Evolutionary conservation across 1,284 basidiomycete species (phyloP), one percentile per base, ranked within the genome.

Genomic region (Moesziomyces parantarcticus): DNA sequence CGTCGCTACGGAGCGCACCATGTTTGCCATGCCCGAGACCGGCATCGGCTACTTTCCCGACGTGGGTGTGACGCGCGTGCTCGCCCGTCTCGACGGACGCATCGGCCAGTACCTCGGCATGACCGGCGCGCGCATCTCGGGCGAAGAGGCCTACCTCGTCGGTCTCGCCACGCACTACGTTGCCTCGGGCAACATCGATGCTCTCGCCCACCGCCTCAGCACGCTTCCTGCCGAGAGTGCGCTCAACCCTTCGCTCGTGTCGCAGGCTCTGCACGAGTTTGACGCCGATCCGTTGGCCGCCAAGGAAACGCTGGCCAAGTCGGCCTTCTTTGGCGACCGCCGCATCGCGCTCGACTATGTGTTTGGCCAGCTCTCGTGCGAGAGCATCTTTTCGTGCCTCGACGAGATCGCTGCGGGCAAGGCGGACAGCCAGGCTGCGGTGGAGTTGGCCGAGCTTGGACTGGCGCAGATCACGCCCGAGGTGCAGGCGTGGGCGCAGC

Each of bases 21-120:
- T 83, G 45, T 80, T 80, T 40, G 92, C 94, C n/a, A 99, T 99
- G 96, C 97, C 97, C 36, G 82, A 83, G 63, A 81, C 80, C 10
- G 79, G 77, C n/a, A 83, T 83, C 43, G 82, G 82, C 39, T 83
- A 81, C 67, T 83, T 87, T 77, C 94, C 93, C 29, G 93, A 96
- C 84, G 96, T 99, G 50, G 97, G 97, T 39, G 92, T 92, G 43
- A 94, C 89, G 76, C 92, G 91, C 85, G 94, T 94, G 85, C 87
- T 99, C 54, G 90, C 94, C 26, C 89, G 91, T 75, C 86, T 99
- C 58, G 97, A 99, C 83, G 97, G 97, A 16, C 88, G 92, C 74
- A 84, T 98, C 55, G 97, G 97, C 42, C 92, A 92, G 20, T 99
- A 97, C 87, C 89, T 99, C 57, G 92, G 90, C n/a, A 85, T 99